phyloP scores from a whole-genome alignment of 1,284 basidiomycete genomes.

The Pseudozyma tsukubaensis region DNA sequence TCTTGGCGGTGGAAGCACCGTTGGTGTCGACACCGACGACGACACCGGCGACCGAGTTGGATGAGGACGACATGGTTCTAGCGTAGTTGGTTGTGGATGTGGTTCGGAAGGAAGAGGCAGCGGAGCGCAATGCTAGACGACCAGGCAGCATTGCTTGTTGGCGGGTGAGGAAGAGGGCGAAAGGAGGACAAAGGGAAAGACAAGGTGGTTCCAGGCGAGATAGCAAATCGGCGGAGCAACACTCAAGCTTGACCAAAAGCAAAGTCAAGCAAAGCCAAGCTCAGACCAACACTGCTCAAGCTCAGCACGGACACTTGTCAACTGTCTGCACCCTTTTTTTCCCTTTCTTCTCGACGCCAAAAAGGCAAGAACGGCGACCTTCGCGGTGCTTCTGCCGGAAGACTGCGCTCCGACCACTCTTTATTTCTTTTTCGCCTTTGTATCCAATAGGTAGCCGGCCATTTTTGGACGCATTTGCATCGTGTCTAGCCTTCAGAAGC shows the following conservation, averaged over 20 bases:
- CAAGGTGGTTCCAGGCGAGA: background rate
- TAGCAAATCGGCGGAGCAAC: background rate
- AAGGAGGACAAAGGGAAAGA: constrained; percentile 1
- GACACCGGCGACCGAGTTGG: constrained; percentile 46
- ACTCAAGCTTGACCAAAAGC: background rate
- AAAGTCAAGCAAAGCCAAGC: constrained; percentile 1
- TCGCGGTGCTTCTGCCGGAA: constrained; percentile 29
- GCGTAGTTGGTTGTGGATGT: constrained; percentile 11
- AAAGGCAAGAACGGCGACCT: constrained; percentile 13
- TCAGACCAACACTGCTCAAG: background rate
- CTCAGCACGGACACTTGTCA: background rate
- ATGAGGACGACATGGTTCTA: constrained; percentile 41
- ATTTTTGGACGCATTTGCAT: background rate
- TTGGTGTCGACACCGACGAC: constrained; percentile 52
- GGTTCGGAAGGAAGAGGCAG: constrained; percentile 19
- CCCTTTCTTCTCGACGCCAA: background rate
- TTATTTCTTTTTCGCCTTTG: background rate
- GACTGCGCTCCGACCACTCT: constrained; percentile 25
- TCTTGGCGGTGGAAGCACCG: constrained; percentile 50
- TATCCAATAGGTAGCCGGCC: constrained; percentile 11
- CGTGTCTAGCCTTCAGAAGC: background rate
- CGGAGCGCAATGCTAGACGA: constrained; percentile 35
- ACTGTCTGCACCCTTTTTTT: constrained; percentile 1
- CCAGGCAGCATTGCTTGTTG: constrained; percentile 45
- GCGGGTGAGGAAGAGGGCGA: background rate